Evolutionary conservation across 192 early-diverging fungal genomes (phyloP), one percentile per base, ranked within the genome.

Genomic region (Coemansia sp.): DNA sequence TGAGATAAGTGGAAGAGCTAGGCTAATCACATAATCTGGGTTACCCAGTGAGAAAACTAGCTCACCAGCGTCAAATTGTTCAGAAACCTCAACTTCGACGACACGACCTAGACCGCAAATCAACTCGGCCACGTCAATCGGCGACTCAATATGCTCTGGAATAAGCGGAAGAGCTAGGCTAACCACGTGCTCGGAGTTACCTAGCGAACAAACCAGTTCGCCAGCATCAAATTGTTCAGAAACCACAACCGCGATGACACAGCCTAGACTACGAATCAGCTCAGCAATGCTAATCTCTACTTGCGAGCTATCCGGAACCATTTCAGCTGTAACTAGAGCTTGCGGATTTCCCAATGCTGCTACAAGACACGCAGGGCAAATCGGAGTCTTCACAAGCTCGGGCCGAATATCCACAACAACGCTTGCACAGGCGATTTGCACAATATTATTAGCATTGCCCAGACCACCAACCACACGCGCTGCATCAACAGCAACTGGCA

Each of bases 101-200:
- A 34, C 53, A 6, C 22, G 0, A 3, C 52, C 62, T 4, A 56
- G 40, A 52, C 50, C 8, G 9, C 28, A 14, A 17, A 65, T 65
- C 1, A 47, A 20, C 23, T 51, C 42, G 20, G 64, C 10, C 40
- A 65, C 14, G 15, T 65, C 28, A 15, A 65, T 56, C 4, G 46
- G 46, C 14, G 46, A 17, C 19, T 47, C 46, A 1, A 1, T 15
- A 4, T 47, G 46, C 46, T 47, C 46, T 15, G 46, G 15, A 47
- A 47, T 47, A 5, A 1, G 11, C 17, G 19, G 46, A 48, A 17
- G 2, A 15, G 15, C 19, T 19, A 48, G n/a, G 46, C 3, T 7
- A 3, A 36, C 54, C 7, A 65, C n/a, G 25, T 11, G 0, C 5
- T 65, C 63, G 15, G 63, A 42, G 20, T 23, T 47, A 2, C 62